phyloP scores from a whole-genome alignment of 2,329 filamentous ascomycete species.

The Bipolaris victoriae region DNA sequence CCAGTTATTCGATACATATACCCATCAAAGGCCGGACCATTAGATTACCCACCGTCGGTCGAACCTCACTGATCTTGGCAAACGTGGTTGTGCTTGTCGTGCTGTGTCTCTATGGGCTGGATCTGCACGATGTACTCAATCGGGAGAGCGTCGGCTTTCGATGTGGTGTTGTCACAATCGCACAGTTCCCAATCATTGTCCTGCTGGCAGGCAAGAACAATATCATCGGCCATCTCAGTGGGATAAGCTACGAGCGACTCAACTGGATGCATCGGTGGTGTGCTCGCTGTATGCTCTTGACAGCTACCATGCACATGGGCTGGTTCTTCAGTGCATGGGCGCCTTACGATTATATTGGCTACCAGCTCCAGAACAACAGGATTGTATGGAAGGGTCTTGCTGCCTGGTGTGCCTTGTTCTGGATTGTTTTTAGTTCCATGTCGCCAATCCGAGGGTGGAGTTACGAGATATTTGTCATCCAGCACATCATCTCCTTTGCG shows the following conservation, averaged over 20 bases:
- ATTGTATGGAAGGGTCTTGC: slow-evolving; percentile 71
- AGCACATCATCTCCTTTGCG: slow-evolving; percentile 68
- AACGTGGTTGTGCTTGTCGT: slow-evolving; percentile 61
- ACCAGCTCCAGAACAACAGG: slow-evolving; percentile 66
- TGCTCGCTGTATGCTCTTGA: slow-evolving; percentile 71
- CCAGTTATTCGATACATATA: slow-evolving; percentile 54
- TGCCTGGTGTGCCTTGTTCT: slow-evolving; percentile 69
- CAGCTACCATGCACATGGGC: slow-evolving; percentile 71
- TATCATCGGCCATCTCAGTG: slow-evolving; percentile 65
- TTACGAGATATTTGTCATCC: slow-evolving; percentile 73
- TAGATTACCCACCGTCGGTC: slow-evolving; percentile 51
- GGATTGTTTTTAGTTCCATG: slow-evolving; percentile 68
- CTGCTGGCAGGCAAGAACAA: slow-evolving; percentile 63
- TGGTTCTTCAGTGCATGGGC: slow-evolving; percentile 67
- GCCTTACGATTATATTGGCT: slow-evolving; percentile 63
- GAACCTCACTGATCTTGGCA: slow-evolving; percentile 48
- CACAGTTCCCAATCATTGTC: slow-evolving; percentile 63
- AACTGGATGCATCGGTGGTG: slow-evolving; percentile 79
- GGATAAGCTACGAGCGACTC: slow-evolving; percentile 70
- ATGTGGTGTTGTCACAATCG: slow-evolving; percentile 59
- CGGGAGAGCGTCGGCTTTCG: slow-evolving; percentile 65
- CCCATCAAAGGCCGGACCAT: slow-evolving; percentile 44
- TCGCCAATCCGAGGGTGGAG: slow-evolving; percentile 68
- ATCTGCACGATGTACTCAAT: slow-evolving; percentile 56
- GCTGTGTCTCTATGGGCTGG: slow-evolving; percentile 62